These are phyloP conservation scores for Colletotrichum sp. DNA, from an alignment of 2,329 filamentous ascomycete species.

Conservation along the genomic window DNA sequence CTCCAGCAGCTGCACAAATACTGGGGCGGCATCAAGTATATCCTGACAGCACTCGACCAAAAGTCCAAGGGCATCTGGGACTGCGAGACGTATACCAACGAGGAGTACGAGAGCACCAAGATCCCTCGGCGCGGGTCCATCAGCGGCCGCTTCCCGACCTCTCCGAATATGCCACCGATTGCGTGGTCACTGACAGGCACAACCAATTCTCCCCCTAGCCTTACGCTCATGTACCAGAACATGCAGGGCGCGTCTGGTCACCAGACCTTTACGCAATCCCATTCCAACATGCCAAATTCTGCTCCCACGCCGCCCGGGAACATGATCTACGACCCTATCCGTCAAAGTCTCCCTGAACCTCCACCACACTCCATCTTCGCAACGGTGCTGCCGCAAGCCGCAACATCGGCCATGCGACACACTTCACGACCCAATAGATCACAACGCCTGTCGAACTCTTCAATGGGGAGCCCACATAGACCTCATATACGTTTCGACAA, in stretches of 20 bases:
- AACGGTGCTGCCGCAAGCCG: conserved; percentile 53
- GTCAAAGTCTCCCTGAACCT: conserved; percentile 56
- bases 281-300: conserved; percentile 28
- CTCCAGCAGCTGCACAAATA: conserved; percentile 81
- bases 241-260: conserved; percentile 33
- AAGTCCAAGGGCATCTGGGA: conserved; percentile 88
- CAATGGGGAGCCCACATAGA: conserved; percentile 18
- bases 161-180: conserved; percentile 62
- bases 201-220: conserved; percentile 83
- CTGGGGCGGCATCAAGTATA: conserved; percentile 88
- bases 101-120: conserved; percentile 79
- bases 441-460: conserved; percentile 26
- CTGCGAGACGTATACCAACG: conserved; percentile 68
- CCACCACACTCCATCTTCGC: conserved; percentile 50
- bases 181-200: conserved; percentile 90
- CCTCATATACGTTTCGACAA: conserved; percentile 32
- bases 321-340: conserved; percentile 66
- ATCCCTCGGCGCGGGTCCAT: conserved; percentile 44
- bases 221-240: conserved; percentile 81
- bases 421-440: conserved; percentile 37
- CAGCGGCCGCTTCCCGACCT: conserved; percentile 46
- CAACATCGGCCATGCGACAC: conserved; percentile 51
- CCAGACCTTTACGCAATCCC: not conserved
- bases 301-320: conserved; percentile 59
- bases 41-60: conserved; percentile 84